Evolutionary conservation across 805 yeast species (phyloP).

Genomic region (Saturnispora ahearnii): DNA sequence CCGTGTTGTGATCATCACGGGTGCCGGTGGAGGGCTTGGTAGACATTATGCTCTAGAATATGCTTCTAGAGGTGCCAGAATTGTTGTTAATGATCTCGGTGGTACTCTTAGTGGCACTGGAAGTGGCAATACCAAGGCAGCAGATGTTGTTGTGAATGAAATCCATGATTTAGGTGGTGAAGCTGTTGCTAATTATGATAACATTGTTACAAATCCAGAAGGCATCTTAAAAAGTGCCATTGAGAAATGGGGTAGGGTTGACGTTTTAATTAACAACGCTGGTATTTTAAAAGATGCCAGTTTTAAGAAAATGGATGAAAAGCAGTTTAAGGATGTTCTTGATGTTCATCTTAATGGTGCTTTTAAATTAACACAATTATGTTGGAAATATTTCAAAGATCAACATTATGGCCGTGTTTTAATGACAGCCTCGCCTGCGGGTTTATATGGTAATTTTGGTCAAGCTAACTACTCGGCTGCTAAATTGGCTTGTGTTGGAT

Average conservation of each 20-base stretch:
- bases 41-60: slow-evolving; percentile 77
- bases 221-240: slow-evolving; percentile 81
- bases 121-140: slow-evolving; percentile 68
- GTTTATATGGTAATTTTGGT: slow-evolving; percentile 93
- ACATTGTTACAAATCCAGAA: slow-evolving; percentile 74
- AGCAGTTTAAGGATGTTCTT: slow-evolving; percentile 69
- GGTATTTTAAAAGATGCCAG: slow-evolving; percentile 87
- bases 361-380: slow-evolving; percentile 73
- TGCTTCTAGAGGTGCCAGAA: slow-evolving; percentile 88
- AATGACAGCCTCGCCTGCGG: slow-evolving; percentile 97
- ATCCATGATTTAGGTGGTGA: slow-evolving; percentile 66
- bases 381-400: slow-evolving; percentile 82
- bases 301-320: slow-evolving; percentile 75
- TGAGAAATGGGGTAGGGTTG: slow-evolving; percentile 79
- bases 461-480: slow-evolving; percentile 95
- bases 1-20: slow-evolving; percentile 80
- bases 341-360: slow-evolving; percentile 91
- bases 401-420: slow-evolving; percentile 84
- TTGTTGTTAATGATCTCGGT: slow-evolving; percentile 91
- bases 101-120: slow-evolving; percentile 73
- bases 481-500: slow-evolving; percentile 80
- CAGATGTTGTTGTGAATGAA: slow-evolving; percentile 70
- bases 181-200: slow-evolving; percentile 92
- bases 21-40: slow-evolving; percentile 97
- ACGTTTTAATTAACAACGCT: slow-evolving; percentile 85